Evolutionary conservation across 192 early-diverging fungal genomes (phyloP).

Genomic region (Chytriomyces sp.): DNA sequence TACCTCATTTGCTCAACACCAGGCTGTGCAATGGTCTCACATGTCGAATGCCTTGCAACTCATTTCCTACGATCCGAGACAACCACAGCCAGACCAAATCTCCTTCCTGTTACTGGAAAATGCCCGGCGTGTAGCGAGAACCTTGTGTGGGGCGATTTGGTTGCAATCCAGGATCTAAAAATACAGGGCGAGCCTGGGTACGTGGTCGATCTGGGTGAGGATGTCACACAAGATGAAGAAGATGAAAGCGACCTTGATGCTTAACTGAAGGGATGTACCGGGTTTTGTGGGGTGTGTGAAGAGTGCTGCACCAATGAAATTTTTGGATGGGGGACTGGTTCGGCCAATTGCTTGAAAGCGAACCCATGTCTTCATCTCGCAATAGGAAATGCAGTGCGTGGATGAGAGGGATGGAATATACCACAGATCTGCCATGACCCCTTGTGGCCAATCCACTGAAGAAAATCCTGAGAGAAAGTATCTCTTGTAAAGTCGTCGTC

Average conservation of each 20-base stretch:
- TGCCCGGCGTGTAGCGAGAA: slow-evolving; percentile 45
- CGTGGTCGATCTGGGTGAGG: neutral
- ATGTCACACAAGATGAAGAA: neutral
- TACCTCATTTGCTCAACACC: slow-evolving; percentile 23
- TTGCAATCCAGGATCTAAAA: slow-evolving; percentile 8
- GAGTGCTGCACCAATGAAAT: neutral
- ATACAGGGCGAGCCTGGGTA: neutral
- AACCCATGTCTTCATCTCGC: neutral
- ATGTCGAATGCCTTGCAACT: slow-evolving; percentile 46
- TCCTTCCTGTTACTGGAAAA: slow-evolving; percentile 45
- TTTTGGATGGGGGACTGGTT: slow-evolving; percentile 13
- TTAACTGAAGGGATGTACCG: neutral
- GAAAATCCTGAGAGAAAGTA: no score
- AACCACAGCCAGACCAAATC: slow-evolving; percentile 2
- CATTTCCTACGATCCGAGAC: slow-evolving; percentile 42
- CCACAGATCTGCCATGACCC: no score
- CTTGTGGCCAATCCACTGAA: no score
- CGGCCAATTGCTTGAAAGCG: slow-evolving; percentile 19
- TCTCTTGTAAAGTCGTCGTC: no score
- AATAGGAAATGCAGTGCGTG: no score
- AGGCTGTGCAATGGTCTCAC: slow-evolving; percentile 40
- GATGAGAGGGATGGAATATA: no score
- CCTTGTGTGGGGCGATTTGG: slow-evolving; percentile 51
- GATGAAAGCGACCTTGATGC: neutral
- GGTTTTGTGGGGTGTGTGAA: neutral